Conservation (phyloP, 495 filamentous ascomycete genomes). For the Xylaria scruposa region DNA sequence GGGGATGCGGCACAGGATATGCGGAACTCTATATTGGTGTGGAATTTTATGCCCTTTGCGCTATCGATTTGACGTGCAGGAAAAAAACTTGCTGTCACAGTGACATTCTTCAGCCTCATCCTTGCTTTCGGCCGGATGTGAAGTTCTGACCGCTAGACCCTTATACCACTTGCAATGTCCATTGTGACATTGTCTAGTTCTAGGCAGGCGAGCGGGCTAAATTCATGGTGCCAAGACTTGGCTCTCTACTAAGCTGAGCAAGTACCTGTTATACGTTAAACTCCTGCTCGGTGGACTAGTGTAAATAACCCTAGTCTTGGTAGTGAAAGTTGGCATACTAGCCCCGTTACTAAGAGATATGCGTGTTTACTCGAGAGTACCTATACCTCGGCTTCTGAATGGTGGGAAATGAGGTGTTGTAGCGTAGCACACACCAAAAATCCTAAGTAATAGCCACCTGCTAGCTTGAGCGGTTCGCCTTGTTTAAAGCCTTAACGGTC, state of each 20-base stretch:
- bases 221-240: constrained; percentile 11
- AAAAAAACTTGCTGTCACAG: background rate
- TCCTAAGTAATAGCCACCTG: background rate
- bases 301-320: background rate
- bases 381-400: background rate
- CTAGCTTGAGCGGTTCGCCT: background rate
- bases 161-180: background rate
- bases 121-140: background rate
- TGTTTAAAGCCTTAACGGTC: background rate
- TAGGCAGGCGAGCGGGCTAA: background rate
- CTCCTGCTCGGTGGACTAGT: background rate
- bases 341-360: background rate
- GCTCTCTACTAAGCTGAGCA: constrained; percentile 5
- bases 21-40: background rate
- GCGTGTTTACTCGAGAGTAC: background rate
- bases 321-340: constrained; percentile 5
- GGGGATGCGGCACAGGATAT: background rate
- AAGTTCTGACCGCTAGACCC: background rate
- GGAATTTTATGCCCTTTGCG: background rate
- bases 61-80: constrained; percentile 2
- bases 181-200: background rate
- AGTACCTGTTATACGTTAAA: constrained; percentile 3
- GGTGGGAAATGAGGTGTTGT: constrained; percentile 8
- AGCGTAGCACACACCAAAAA: constrained; percentile 3
- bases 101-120: constrained; percentile 13